Percentiles rank a stretch among this genome's conserved stretches.
Evolutionary conservation across 306 rosid genomes (phyloP).

Genomic region (Dicorynia guianensis): DNA sequence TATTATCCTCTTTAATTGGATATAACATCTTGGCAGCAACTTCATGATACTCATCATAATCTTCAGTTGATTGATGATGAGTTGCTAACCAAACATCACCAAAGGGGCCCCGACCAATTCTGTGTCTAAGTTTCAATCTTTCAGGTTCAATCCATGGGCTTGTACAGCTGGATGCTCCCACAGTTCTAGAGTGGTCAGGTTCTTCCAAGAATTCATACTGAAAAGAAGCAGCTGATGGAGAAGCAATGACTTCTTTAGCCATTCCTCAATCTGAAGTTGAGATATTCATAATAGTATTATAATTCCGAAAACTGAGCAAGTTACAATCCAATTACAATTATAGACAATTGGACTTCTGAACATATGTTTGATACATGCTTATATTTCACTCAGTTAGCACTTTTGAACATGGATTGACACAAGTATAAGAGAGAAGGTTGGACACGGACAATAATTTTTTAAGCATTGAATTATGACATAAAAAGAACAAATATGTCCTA

Average conservation of each 20-base stretch:
- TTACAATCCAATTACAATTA: neutral
- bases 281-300: slow-evolving; percentile 14
- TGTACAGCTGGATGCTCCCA: slow-evolving; percentile 44
- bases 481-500: slow-evolving; percentile 18
- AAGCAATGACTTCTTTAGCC: slow-evolving; percentile 61
- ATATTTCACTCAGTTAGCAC: neutral
- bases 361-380: slow-evolving; percentile 7
- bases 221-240: slow-evolving; percentile 57
- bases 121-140: slow-evolving; percentile 81
- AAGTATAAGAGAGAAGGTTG: neutral
- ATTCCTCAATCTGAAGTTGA: slow-evolving; percentile 59
- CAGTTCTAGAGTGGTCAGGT: slow-evolving; percentile 58
- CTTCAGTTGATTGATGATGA: slow-evolving; percentile 81
- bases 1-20: slow-evolving; percentile 67
- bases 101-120: slow-evolving; percentile 89
- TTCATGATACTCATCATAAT: slow-evolving; percentile 81
- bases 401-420: slow-evolving; percentile 11
- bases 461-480: neutral
- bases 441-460: slow-evolving; percentile 6
- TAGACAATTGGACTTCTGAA: slow-evolving; percentile 13
- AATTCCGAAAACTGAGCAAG: slow-evolving; percentile 30
- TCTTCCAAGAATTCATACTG: slow-evolving; percentile 78
- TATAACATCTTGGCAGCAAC: slow-evolving; percentile 89
- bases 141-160: slow-evolving; percentile 84
- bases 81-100: slow-evolving; percentile 99